These are phyloP conservation scores for Poa annua DNA, from an alignment of 176 grass and related monocot species.

Conservation along the genomic window DNA sequence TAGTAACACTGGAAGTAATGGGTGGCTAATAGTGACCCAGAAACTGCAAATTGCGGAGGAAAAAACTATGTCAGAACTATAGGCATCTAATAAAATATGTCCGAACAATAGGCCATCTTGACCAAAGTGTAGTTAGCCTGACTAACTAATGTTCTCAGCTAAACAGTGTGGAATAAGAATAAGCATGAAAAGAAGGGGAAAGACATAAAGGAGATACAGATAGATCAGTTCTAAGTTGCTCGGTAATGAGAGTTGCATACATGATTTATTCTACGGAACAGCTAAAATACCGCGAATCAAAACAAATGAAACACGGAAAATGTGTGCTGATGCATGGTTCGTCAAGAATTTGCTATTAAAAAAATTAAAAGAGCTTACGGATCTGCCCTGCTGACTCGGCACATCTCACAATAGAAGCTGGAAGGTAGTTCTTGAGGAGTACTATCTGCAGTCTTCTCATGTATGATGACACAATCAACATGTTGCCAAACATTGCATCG, in stretches of 20 bases:
- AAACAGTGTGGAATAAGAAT: neutral
- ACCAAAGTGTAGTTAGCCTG: slow-evolving; percentile 1
- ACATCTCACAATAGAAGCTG: slow-evolving; percentile 80
- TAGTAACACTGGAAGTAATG: slow-evolving; percentile 58
- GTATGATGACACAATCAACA: slow-evolving; percentile 72
- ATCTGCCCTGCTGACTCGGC: slow-evolving; percentile 84
- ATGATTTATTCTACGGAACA: neutral
- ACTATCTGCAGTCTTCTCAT: slow-evolving; percentile 60
- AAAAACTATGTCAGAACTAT: slow-evolving; percentile 50
- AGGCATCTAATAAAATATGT: slow-evolving; percentile 35
- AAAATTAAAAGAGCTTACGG: slow-evolving; percentile 63
- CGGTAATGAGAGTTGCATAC: neutral
- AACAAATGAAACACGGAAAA: slow-evolving; percentile 23
- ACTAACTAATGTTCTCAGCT: neutral
- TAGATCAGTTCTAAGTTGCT: neutral
- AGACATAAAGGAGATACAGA: slow-evolving; percentile 12
- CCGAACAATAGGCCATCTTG: slow-evolving; percentile 22
- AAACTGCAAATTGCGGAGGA: slow-evolving; percentile 61
- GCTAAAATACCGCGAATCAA: neutral
- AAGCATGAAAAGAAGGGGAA: neutral
- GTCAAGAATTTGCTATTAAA: neutral
- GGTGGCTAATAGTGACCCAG: slow-evolving; percentile 67
- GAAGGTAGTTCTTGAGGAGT: slow-evolving; percentile 56
- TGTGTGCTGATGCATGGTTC: neutral
- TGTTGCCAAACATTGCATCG: slow-evolving; percentile 78